phyloP scores from a whole-genome alignment of 164 flowering plant genomes.

The Annona cherimola region DNA sequence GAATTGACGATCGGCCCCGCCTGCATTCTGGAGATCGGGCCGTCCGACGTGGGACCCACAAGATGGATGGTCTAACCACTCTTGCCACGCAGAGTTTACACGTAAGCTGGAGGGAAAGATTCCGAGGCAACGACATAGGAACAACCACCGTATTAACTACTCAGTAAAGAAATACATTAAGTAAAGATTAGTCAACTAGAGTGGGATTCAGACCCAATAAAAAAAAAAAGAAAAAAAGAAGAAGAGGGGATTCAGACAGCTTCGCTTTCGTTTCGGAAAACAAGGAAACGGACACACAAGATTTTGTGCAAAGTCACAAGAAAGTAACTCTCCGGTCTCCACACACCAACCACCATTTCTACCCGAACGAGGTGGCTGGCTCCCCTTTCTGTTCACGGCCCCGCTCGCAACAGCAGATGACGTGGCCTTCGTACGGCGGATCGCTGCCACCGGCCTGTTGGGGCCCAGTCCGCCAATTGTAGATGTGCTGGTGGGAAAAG shows the following conservation, averaged over 20 bases:
- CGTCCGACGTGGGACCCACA: neutral
- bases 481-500: too few species aligned
- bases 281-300: neutral
- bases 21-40: too few species aligned
- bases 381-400: too few species aligned
- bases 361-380: neutral
- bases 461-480: neutral
- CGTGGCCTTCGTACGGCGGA: neutral
- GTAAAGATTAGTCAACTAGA: neutral
- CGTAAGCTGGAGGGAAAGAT: neutral
- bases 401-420: neutral
- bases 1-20: too few species aligned
- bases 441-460: neutral
- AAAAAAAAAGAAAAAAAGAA: too few species aligned
- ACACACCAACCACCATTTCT: neutral
- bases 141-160: neutral
- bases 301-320: neutral
- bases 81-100: neutral
- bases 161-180: too few species aligned
- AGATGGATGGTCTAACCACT: neutral
- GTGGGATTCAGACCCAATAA: too few species aligned
- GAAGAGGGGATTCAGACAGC: neutral
- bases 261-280: neutral
- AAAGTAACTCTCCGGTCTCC: too few species aligned
- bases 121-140: neutral